Percentiles rank a stretch among this genome's conserved stretches.
Evolutionary conservation across 179 eudicot species (phyloP).

Genomic region (Drosera spatulata): DNA sequence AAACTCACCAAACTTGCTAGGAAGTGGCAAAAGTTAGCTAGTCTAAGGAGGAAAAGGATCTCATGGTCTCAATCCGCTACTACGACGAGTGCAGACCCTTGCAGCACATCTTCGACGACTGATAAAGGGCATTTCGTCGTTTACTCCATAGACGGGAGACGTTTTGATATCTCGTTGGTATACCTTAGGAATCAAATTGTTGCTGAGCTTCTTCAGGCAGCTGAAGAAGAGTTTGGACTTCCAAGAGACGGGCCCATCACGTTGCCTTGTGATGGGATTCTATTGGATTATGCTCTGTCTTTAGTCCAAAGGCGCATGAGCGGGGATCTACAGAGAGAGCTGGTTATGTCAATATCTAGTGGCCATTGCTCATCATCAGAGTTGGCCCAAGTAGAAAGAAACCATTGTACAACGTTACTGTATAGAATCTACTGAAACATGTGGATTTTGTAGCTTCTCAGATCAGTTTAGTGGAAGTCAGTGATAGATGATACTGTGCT

Average conservation of each 20-base stretch:
- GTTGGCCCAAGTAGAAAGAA: no score
- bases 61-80: slow-evolving; percentile 2
- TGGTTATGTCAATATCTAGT: neutral
- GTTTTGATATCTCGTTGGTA: slow-evolving; percentile 4
- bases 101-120: neutral
- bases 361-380: neutral
- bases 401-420: no score
- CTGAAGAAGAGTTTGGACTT: slow-evolving; percentile 6
- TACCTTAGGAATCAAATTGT: neutral
- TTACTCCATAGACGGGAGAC: neutral
- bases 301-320: neutral
- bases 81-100: neutral
- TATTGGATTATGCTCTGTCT: slow-evolving; percentile 3
- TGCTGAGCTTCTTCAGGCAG: slow-evolving; percentile 1
- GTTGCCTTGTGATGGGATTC: slow-evolving; percentile 2
- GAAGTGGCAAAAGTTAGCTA: slow-evolving; percentile 5
- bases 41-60: slow-evolving; percentile 2
- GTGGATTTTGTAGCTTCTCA: no score
- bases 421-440: neutral
- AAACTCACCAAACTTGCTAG: slow-evolving; percentile 4
- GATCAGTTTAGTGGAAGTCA: no score
- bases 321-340: neutral
- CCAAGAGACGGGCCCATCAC: neutral
- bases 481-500: no score
- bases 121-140: slow-evolving; percentile 7